Base-by-base conservation (phyloP, 331 rosid species). In the Rhamnella rubrinervis region DNA sequence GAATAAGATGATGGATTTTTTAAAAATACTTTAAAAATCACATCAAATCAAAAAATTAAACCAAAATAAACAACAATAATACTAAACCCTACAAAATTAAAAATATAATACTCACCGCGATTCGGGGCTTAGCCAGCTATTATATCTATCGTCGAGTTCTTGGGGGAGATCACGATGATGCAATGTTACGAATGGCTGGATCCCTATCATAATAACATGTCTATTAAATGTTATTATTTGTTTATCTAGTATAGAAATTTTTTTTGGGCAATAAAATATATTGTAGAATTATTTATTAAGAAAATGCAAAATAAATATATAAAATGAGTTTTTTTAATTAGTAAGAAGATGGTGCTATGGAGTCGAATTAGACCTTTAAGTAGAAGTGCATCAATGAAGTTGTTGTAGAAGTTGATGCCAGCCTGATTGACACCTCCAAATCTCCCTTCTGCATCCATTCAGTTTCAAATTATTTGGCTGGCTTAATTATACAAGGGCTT, bases 361-460 rank as follows among this genome's bases (percentile, higher is more conserved):
- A 56, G 25, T 9, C 4, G 35, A 6, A 31, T 0, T 15, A 9
- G 2, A 55, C 73, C 73, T 68, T 15, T 40, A 7, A 7, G 25
- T 26, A 68, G 73, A 12, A 68, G 73, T 56, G 64, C 65, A 57
- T 68, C 64, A 2, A 68, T 68, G 55, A 57, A 41, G 14, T 68
- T 39, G 73, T 12, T 68, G 55, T 68, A 68, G 40, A 37, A 68
- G 26, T 56, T 40, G 13, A 68, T 41, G 20, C 73, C 73, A 10
- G 17, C 64, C 8, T 11, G 37, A 40, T 68, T 68, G 51, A 57
- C 41, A 4, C 23, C 53, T 7, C 73, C 73, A 68, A 14, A 68
- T 68, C 52, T 39, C 25, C 73, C 73, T 41, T 68, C 73, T 68
- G 73, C 2, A 6, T n/a, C 18, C 9, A 6, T n/a, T 10, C 9